These are phyloP conservation scores for Moesziomyces parantarcticus DNA, from an alignment of 1,284 basidiomycete genomes.

Conservation along the genomic window DNA sequence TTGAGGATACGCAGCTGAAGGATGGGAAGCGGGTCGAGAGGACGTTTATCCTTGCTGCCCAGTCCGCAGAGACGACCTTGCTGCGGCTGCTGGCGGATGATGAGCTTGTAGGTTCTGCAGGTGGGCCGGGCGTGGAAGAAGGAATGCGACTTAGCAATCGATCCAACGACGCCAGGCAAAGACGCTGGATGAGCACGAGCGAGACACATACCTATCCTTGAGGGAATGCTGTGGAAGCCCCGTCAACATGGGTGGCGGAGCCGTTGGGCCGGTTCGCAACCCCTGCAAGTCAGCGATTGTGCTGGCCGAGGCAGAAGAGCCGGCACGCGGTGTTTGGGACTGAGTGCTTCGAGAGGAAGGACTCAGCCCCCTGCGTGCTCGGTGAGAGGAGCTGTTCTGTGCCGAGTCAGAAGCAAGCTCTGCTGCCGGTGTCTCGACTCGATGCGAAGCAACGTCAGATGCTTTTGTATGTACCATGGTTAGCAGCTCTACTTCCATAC, in stretches of 20 bases:
- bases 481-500: too few species aligned
- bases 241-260: constrained; percentile 28
- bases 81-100: constrained; percentile 48
- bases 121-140: neutral
- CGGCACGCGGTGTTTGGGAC: neutral
- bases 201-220: constrained; percentile 16
- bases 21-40: constrained; percentile 55
- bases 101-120: constrained; percentile 38
- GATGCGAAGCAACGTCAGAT: too few species aligned
- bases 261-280: constrained; percentile 12
- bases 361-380: neutral
- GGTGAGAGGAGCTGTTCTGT: neutral
- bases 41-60: constrained; percentile 53
- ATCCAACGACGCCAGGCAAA: neutral
- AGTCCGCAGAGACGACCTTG: constrained; percentile 51
- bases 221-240: constrained; percentile 27
- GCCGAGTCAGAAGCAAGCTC: too few species aligned
- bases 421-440: too few species aligned
- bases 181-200: neutral
- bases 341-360: neutral
- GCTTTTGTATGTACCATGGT: too few species aligned
- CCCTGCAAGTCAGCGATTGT: constrained; percentile 6
- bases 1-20: constrained; percentile 44
- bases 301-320: neutral
- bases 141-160: neutral